A percentile compares a stretch with the other conserved stretches of the same genome.
Conservation (phyloP, 306 rosid species). For the Alnus rubra region DNA sequence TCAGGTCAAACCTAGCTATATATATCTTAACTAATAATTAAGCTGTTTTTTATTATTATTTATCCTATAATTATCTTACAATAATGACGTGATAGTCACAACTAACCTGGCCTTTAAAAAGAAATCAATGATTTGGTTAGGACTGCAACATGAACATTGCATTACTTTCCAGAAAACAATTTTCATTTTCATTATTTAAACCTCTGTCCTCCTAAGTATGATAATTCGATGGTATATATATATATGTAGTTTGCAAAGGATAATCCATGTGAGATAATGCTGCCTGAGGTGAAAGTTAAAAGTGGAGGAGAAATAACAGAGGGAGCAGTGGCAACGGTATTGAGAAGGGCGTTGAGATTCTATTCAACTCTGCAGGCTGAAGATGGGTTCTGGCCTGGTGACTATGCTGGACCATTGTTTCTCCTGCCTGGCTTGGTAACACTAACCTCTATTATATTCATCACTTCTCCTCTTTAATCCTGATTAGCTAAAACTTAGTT, state of each 20-base stretch:
- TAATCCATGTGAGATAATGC: constrained; percentile 15
- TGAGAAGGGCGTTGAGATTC: constrained; percentile 52
- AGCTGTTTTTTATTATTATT: background rate
- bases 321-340: constrained; percentile 30
- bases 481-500: too few relatives aligned
- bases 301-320: constrained; percentile 31
- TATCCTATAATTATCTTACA: too few relatives aligned
- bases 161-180: too few relatives aligned
- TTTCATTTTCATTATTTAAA: too few relatives aligned
- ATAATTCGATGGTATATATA: background rate
- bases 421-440: constrained; percentile 70
- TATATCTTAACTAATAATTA: too few relatives aligned
- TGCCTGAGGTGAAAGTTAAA: constrained; percentile 3
- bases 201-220: too few relatives aligned
- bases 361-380: constrained; percentile 53
- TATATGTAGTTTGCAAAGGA: constrained; percentile 46
- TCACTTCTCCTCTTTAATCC: too few relatives aligned
- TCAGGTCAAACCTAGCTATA: constrained; percentile 41
- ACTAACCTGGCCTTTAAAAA: too few relatives aligned
- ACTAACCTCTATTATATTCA: too few relatives aligned
- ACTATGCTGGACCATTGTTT: constrained; percentile 77
- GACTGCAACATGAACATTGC: too few relatives aligned
- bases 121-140: too few relatives aligned
- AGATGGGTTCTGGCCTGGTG: constrained; percentile 83
- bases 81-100: too few relatives aligned